Base-by-base conservation (phyloP, 2,329 filamentous ascomycete genomes). In the Fusarium phyllophilum region DNA sequence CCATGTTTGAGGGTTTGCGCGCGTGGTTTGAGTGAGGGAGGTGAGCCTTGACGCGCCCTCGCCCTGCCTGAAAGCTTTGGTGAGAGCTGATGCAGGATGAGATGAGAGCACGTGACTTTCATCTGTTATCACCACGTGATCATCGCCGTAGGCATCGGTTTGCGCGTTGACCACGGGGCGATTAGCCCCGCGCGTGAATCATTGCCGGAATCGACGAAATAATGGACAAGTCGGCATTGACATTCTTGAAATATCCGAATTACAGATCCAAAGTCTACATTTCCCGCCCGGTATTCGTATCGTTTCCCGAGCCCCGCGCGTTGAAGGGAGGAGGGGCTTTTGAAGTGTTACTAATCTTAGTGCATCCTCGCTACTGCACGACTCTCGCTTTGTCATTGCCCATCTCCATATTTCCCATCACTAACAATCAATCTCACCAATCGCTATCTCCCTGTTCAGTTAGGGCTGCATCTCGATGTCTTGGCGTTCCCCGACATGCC, bases 401-500 rank as follows among this genome's bases (percentile, higher is more conserved):
- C 9, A 8, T 38, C 65, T 15, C 46, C 71, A 55, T 24, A 52
- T 33, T 17, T 64, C 8, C 12, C 1, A n/a, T 5, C 49, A 22
- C 41, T 56, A 69, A 57, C 57, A 64, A 52, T 57, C 31, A 44
- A 33, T 36, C 6, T 15, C 8, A 11, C 65, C 65, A 69, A 64
- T 56, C 4, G 17, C 3, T 1, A 24, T 5, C 5, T 36, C 55
- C 45, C 44, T 33, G 31, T 36, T 36, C 10, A 38, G 44, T 34
- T 29, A 60, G 60, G 60, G 64, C 52, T 66, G 57, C 52, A 70
- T 46, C 67, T 48, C 58, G 68, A 31, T 54, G 65, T 67, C 71
- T 76, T 78, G 76, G 76, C 76, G 57, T 78, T 77, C 17, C n/a
- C 76, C 71, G 71, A 78, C 46, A 18, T 45, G 8, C 67, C 63